Percentiles rank a stretch among this genome's conserved stretches.
Evolutionary conservation across 1,284 basidiomycete species (phyloP).

Genomic region (Heimioporus retisporus): DNA sequence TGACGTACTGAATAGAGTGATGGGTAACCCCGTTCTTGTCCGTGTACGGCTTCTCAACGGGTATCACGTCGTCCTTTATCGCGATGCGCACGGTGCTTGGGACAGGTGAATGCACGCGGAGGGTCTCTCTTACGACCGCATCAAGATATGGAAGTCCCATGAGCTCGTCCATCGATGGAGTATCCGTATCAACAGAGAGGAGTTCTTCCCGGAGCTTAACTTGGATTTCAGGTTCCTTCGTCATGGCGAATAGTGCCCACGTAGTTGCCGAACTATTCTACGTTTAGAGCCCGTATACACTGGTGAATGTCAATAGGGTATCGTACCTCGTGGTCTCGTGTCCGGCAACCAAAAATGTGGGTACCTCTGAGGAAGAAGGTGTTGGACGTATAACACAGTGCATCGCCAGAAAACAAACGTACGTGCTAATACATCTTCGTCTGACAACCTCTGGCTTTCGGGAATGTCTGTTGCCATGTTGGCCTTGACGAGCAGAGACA

Average conservation of each 20-base stretch:
- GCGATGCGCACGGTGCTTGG: slow-evolving; percentile 62
- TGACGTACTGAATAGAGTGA: slow-evolving; percentile 34
- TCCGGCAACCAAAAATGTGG: slow-evolving; percentile 64
- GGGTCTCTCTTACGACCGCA: slow-evolving; percentile 73
- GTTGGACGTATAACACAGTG: background rate
- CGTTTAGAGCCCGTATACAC: background rate
- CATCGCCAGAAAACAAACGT: slow-evolving; percentile 41
- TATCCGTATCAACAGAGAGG: slow-evolving; percentile 55
- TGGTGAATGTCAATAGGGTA: background rate
- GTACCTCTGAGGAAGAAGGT: slow-evolving; percentile 44
- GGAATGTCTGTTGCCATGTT: slow-evolving; percentile 72
- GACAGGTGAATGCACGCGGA: slow-evolving; percentile 76
- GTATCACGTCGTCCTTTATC: slow-evolving; percentile 67
- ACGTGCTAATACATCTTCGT: slow-evolving; percentile 83
- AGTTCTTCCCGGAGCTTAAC: slow-evolving; percentile 78
- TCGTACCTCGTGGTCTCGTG: slow-evolving; percentile 82
- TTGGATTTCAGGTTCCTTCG: slow-evolving; percentile 66
- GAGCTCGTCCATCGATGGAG: slow-evolving; percentile 69
- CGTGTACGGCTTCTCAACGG: slow-evolving; percentile 57
- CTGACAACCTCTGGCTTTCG: slow-evolving; percentile 70
- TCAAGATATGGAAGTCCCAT: slow-evolving; percentile 71
- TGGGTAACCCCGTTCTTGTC: slow-evolving; percentile 53
- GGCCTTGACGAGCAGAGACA: slow-evolving; percentile 68
- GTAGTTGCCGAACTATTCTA: slow-evolving; percentile 56
- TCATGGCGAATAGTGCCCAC: slow-evolving; percentile 75